phyloP scores from a whole-genome alignment of 176 grass and related monocot genomes.

The Alopecurus myosuroides region DNA sequence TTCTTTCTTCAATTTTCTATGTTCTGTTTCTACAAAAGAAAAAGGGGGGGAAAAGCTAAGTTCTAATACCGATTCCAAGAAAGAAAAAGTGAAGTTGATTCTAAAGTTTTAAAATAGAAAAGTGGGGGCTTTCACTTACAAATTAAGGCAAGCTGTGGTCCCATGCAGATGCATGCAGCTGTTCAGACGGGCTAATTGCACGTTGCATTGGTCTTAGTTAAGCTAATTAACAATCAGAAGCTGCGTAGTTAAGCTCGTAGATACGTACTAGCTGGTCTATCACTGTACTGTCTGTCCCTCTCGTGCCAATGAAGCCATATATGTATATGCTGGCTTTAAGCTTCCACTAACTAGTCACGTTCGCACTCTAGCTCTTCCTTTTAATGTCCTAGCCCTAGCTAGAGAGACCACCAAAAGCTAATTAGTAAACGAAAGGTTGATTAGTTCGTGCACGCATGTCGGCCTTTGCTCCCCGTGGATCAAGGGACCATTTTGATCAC shows the following conservation, averaged over 20 bases:
- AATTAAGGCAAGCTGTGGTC: neutral
- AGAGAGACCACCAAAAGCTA: neutral
- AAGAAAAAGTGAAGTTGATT: neutral
- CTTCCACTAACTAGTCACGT: neutral
- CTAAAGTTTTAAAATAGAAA: neutral
- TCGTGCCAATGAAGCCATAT: neutral
- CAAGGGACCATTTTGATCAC: neutral
- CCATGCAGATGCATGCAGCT: neutral
- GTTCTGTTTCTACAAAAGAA: neutral
- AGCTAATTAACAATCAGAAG: neutral
- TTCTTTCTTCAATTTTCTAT: too few species aligned
- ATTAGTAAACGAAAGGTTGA: neutral
- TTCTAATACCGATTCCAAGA: neutral
- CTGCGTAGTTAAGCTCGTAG: neutral
- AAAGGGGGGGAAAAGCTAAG: neutral
- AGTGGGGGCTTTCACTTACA: neutral
- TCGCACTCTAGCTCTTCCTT: neutral
- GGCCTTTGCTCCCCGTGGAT: neutral
- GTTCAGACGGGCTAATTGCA: neutral
- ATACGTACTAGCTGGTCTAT: neutral
- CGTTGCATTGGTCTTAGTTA: constrained; percentile 5
- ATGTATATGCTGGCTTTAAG: neutral
- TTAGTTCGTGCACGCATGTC: neutral
- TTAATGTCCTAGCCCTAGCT: neutral
- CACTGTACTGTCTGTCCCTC: neutral